Percentiles rank a stretch among this genome's conserved stretches.
These are phyloP conservation scores for Entrophospora sp. DNA, from an alignment of 192 early-diverging fungal genomes.

Conservation along the genomic window DNA sequence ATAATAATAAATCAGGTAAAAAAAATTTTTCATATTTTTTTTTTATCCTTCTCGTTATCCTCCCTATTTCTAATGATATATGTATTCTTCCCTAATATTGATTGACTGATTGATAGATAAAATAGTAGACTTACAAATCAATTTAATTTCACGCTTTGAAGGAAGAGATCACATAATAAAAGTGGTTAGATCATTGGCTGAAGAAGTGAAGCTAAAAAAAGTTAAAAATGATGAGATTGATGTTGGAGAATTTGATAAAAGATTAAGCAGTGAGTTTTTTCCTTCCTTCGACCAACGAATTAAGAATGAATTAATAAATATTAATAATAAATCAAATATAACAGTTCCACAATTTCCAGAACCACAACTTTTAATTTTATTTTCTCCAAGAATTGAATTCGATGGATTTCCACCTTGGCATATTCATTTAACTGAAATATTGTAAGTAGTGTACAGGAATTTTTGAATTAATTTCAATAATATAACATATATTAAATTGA, in stretches of 20 bases:
- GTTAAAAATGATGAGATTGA: not conserved
- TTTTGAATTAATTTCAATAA: not conserved
- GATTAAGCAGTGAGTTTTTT: slow-evolving; percentile 5
- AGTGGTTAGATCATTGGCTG: not conserved
- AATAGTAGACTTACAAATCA: slow-evolving; percentile 8
- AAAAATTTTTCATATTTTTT: not conserved
- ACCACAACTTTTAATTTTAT: slow-evolving; percentile 32
- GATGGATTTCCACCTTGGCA: slow-evolving; percentile 37
- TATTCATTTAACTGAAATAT: slow-evolving; percentile 35
- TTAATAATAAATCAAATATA: no score
- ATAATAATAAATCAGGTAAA: not conserved
- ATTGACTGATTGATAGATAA: not conserved
- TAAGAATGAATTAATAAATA: no score
- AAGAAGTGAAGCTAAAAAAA: not conserved
- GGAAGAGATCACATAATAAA: slow-evolving; percentile 6
- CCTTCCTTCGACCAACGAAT: no score
- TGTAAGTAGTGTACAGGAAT: no score
- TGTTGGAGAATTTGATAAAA: not conserved
- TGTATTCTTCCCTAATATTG: no score
- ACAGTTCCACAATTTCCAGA: slow-evolving; percentile 25
- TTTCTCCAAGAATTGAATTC: slow-evolving; percentile 32
- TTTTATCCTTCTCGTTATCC: not conserved
- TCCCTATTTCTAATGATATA: no score
- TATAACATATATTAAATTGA: not conserved
- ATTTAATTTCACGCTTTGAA: slow-evolving; percentile 9